A percentile compares a stretch with the other conserved stretches of the same genome.
phyloP scores from a whole-genome alignment of 768 basidiomycete species.

The Dendrothele bispora region DNA sequence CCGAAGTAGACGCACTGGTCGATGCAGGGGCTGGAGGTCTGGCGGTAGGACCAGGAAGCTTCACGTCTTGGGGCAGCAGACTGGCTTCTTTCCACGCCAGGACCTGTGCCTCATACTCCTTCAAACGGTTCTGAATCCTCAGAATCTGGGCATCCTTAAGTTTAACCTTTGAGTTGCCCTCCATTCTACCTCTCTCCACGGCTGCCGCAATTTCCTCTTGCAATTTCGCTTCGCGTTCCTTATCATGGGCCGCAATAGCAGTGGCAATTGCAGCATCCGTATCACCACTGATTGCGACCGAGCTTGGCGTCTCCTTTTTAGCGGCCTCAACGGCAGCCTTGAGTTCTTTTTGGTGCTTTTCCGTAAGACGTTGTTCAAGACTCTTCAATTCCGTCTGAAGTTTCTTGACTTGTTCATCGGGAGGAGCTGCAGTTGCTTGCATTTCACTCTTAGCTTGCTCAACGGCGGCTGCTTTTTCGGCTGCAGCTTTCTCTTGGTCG shows the following conservation, averaged over 20 bases:
- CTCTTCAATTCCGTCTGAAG: slow-evolving; percentile 62
- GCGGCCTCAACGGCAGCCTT: slow-evolving; percentile 51
- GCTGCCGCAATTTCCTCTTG: slow-evolving; percentile 62
- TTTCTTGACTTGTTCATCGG: slow-evolving; percentile 33
- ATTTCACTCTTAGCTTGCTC: slow-evolving; percentile 54
- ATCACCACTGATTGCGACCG: slow-evolving; percentile 30
- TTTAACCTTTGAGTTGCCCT: slow-evolving; percentile 58
- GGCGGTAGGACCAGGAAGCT: slow-evolving; percentile 23
- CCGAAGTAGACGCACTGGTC: slow-evolving; percentile 18
- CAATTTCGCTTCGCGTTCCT: slow-evolving; percentile 44
- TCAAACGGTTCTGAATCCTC: slow-evolving; percentile 57
- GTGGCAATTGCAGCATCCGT: slow-evolving; percentile 50
- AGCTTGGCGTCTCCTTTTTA: slow-evolving; percentile 29
- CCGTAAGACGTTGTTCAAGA: slow-evolving; percentile 51
- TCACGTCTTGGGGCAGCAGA: slow-evolving; percentile 36
- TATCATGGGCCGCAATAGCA: slow-evolving; percentile 49
- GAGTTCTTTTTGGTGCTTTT: slow-evolving; percentile 54
- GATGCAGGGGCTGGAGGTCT: slow-evolving; percentile 28
- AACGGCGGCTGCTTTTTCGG: slow-evolving; percentile 52
- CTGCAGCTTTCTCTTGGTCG: slow-evolving; percentile 41
- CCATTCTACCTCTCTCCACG: slow-evolving; percentile 68
- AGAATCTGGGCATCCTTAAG: slow-evolving; percentile 74
- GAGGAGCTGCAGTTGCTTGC: slow-evolving; percentile 18
- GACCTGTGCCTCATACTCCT: slow-evolving; percentile 68
- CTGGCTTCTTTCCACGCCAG: slow-evolving; percentile 55